Percentiles rank a stretch among this genome's conserved stretches.
Evolutionary conservation across 805 yeast genomes (phyloP).

Genomic region (Clavispora santaluciae): DNA sequence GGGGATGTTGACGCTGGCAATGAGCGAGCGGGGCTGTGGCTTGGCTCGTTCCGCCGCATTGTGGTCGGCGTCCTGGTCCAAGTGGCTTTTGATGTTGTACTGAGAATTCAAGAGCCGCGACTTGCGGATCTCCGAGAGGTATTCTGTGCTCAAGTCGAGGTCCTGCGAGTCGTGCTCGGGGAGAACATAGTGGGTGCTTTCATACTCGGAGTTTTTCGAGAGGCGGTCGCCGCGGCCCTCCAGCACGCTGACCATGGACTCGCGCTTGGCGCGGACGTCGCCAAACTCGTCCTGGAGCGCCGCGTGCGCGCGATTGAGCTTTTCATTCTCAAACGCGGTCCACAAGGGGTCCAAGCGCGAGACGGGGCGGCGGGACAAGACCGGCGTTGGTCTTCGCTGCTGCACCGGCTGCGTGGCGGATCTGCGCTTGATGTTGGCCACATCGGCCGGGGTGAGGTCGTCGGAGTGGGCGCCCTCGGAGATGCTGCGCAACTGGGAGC

Average conservation of each 20-base stretch:
- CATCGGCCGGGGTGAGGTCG: constrained; percentile 41
- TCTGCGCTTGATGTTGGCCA: constrained; percentile 41
- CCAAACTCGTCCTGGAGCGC: constrained; percentile 33
- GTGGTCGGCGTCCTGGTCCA: background rate
- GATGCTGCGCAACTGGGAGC: constrained; percentile 32
- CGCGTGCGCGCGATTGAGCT: constrained; percentile 40
- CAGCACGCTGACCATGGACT: constrained; percentile 32
- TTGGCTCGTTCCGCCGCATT: background rate
- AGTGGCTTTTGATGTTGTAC: constrained; percentile 21
- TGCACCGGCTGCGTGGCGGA: constrained; percentile 42
- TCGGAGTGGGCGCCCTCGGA: constrained; percentile 32
- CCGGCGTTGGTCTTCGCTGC: constrained; percentile 27
- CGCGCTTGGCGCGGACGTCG: constrained; percentile 23
- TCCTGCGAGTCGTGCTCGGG: constrained; percentile 35
- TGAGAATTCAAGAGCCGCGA: constrained; percentile 42
- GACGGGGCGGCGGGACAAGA: constrained; percentile 50
- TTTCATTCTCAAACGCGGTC: constrained; percentile 46
- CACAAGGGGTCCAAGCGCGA: constrained; percentile 55
- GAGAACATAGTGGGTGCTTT: constrained; percentile 23
- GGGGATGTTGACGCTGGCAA: constrained; percentile 65
- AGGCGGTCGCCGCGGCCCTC: constrained; percentile 12
- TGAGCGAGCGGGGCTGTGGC: constrained; percentile 37
- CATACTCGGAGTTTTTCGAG: constrained; percentile 15
- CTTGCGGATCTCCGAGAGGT: constrained; percentile 41
- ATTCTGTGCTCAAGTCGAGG: constrained; percentile 38